Base-by-base conservation (phyloP, 108 stramenopile species). In the Cyclotella atomus region DNA sequence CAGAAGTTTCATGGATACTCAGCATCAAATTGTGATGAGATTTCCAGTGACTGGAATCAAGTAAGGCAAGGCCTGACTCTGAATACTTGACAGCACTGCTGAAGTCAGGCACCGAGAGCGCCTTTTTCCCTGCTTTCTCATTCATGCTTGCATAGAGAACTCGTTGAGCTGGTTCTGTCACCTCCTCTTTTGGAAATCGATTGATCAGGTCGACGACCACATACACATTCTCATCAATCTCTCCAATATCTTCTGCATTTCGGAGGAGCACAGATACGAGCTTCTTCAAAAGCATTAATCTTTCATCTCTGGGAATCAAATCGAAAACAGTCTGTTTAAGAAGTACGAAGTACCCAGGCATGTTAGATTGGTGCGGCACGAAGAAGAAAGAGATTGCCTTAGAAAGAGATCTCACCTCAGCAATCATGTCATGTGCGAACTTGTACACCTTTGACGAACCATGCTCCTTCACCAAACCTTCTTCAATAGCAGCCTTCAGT, bases 371-470 rank as follows among this genome's bases (percentile, higher is more conserved):
- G n/a, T n/a, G n/a, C n/a, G n/a, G n/a, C n/a, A n/a, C n/a, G n/a
- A n/a, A 49, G 9, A n/a, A 49, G 16, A 49, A 41, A 7, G 12
- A 41, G 12, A 41, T 9, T 41, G 12, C 7, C 38, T 12, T 12
- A 12, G 9, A 41, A 0, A 1, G 53, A 8, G 19, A 15, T 12
- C 28, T 57, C 12, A 57, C 56, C 60, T 61, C 10, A 2, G 36
- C 20, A 21, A 69, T 70, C 45, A 77, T 70, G 23, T 77, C 76
- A 44, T 77, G 76, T 33, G 68, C 28, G 43, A 77, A 77, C 8
- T 30, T 38, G 43, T 53, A 44, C 23, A 62, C 19, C 24, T 76
- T 45, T 0, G 19, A 43, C 0, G 53, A 27, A 28, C 63, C 25
- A 41, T 2, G 7, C 41, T 30, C 23, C 36, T 77, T 54, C 33